Evolutionary conservation across 768 basidiomycete species (phyloP).

Genomic region (Nidularia pulvinata): DNA sequence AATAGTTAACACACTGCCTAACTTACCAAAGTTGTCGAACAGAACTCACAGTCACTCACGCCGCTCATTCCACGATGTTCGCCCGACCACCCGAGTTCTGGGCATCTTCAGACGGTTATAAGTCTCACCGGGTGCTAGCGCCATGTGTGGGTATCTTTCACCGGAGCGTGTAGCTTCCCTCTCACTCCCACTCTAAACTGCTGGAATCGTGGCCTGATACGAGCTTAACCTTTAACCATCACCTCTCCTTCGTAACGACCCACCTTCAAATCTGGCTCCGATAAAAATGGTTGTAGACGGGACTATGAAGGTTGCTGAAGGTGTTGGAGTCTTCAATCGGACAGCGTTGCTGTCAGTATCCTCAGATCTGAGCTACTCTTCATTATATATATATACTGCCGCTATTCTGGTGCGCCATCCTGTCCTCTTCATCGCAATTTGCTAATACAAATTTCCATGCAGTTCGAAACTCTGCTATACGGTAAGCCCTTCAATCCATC

Average conservation of each 20-base stretch:
- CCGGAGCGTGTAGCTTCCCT: background rate
- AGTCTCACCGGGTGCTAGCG: background rate
- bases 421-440: background rate
- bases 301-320: background rate
- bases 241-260: background rate
- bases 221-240: no score
- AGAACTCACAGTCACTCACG: background rate
- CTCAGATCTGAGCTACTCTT: constrained; percentile 12
- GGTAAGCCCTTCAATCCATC: constrained; percentile 6
- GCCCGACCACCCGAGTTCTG: background rate
- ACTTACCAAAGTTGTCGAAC: no score
- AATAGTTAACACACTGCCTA: no score
- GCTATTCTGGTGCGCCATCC: constrained; percentile 14
- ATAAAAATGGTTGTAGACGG: background rate
- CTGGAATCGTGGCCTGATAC: background rate
- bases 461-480: constrained; percentile 22
- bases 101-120: background rate
- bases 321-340: no score
- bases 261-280: background rate
- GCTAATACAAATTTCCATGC: background rate
- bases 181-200: background rate
- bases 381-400: constrained; percentile 18
- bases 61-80: no score
- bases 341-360: no score
- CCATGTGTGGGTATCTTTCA: background rate